A percentile compares a stretch with the other conserved stretches of the same genome.
phyloP scores from a whole-genome alignment of 1,139 yeast species.

The Groenewaldozyma sp. region DNA sequence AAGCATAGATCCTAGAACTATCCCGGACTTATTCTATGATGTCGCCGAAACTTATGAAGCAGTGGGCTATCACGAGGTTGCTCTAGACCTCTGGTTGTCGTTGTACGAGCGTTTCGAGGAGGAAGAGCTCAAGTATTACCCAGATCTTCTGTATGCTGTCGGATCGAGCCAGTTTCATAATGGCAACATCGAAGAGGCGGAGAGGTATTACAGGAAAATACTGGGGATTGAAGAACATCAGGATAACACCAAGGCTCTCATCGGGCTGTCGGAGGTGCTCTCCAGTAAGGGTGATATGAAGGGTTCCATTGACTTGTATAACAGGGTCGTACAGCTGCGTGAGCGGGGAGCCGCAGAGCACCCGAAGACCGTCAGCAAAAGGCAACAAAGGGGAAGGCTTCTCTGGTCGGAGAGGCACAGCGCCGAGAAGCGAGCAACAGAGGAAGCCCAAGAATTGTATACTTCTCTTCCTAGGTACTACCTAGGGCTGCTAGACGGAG shows the following conservation, averaged over 20 bases:
- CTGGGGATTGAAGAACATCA: slow-evolving; percentile 39
- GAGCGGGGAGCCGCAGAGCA: slow-evolving; percentile 7
- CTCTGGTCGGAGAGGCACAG: slow-evolving; percentile 41
- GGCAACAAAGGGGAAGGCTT: slow-evolving; percentile 28
- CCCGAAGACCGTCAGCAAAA: slow-evolving; percentile 4
- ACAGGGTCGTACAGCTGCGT: slow-evolving; percentile 37
- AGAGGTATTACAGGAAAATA: slow-evolving; percentile 43
- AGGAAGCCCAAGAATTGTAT: slow-evolving; percentile 54
- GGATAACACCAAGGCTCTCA: slow-evolving; percentile 47
- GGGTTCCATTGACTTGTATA: slow-evolving; percentile 36
- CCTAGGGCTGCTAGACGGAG: slow-evolving; percentile 44
- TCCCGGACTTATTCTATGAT: slow-evolving; percentile 64
- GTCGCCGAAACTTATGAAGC: slow-evolving; percentile 70
- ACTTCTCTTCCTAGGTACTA: slow-evolving; percentile 52
- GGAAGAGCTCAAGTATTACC: neutral
- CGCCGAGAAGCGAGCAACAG: slow-evolving; percentile 51
- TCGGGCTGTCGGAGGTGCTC: slow-evolving; percentile 74
- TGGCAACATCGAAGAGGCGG: slow-evolving; percentile 64
- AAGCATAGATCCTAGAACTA: slow-evolving; percentile 47
- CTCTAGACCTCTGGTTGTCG: slow-evolving; percentile 49
- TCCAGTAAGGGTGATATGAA: slow-evolving; percentile 56
- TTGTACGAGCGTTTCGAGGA: neutral
- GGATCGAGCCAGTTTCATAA: slow-evolving; percentile 41
- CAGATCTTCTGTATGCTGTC: slow-evolving; percentile 35
- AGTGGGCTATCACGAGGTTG: slow-evolving; percentile 61